A percentile compares a stretch with the other conserved stretches of the same genome.
Conservation (phyloP, 306 rosid species). For the Begonia masoniana region DNA sequence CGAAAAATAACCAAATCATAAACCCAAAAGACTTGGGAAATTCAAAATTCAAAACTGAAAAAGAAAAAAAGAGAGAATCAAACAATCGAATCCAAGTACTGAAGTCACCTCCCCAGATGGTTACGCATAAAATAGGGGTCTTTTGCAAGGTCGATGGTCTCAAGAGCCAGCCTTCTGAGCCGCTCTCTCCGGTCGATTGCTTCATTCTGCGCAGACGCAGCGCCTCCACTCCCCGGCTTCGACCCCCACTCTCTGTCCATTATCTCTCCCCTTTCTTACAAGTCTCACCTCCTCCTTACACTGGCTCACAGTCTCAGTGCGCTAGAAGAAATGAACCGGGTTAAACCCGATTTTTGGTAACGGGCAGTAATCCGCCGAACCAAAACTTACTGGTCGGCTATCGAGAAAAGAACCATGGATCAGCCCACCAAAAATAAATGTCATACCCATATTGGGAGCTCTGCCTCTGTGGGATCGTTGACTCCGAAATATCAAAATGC, state of each 20-base stretch:
- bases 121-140: conserved; percentile 98
- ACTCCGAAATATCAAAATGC: too few relatives aligned
- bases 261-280: not conserved
- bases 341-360: too few relatives aligned
- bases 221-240: conserved; percentile 99
- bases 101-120: conserved; percentile 59
- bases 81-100: too few relatives aligned
- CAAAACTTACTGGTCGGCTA: too few relatives aligned
- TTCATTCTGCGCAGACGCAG: conserved; percentile 92
- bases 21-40: not conserved
- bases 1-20: not conserved
- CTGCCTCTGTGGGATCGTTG: too few relatives aligned
- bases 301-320: too few relatives aligned
- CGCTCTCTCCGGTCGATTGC: conserved; percentile 97
- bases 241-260: conserved; percentile 99
- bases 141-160: conserved; percentile 90
- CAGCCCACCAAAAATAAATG: too few relatives aligned
- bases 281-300: too few relatives aligned
- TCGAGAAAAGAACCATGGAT: too few relatives aligned
- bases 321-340: too few relatives aligned
- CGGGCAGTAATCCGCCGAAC: too few relatives aligned
- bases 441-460: too few relatives aligned
- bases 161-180: conserved; percentile 83
- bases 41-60: not conserved
- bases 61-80: not conserved